Conservation (phyloP, 345 rosid species). For the Eucalyptus curtisii region DNA sequence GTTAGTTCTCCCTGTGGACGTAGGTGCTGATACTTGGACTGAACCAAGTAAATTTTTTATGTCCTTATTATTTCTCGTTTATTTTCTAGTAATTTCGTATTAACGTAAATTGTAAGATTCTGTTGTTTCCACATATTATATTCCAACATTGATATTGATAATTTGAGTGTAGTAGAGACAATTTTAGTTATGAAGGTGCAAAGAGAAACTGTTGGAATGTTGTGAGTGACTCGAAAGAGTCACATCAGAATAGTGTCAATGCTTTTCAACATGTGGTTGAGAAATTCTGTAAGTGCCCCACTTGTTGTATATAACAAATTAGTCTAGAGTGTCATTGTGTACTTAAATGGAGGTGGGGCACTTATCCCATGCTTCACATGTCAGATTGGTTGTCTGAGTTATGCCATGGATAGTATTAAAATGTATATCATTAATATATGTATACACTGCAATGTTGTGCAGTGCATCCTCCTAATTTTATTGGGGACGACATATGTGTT, state of each 20-base stretch:
- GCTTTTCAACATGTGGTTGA: background rate
- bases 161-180: background rate
- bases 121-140: fast-evolving
- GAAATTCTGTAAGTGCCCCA: background rate
- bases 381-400: too few relatives aligned
- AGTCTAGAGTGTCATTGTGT: too few relatives aligned
- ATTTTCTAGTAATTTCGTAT: too few relatives aligned
- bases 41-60: fast-evolving
- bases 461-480: background rate
- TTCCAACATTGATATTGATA: background rate
- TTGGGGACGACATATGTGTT: background rate
- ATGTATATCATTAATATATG: too few relatives aligned
- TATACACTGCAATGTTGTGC: background rate
- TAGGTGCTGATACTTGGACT: too few relatives aligned
- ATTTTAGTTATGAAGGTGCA: background rate
- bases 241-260: background rate
- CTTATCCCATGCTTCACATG: background rate
- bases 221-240: background rate
- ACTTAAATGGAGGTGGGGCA: background rate
- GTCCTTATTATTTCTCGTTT: too few relatives aligned
- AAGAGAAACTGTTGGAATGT: background rate
- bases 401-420: background rate
- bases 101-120: too few relatives aligned
- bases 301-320: background rate
- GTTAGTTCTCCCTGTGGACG: fast-evolving